Base-by-base conservation (phyloP, 768 basidiomycete genomes). In the Suillus occidentalis region DNA sequence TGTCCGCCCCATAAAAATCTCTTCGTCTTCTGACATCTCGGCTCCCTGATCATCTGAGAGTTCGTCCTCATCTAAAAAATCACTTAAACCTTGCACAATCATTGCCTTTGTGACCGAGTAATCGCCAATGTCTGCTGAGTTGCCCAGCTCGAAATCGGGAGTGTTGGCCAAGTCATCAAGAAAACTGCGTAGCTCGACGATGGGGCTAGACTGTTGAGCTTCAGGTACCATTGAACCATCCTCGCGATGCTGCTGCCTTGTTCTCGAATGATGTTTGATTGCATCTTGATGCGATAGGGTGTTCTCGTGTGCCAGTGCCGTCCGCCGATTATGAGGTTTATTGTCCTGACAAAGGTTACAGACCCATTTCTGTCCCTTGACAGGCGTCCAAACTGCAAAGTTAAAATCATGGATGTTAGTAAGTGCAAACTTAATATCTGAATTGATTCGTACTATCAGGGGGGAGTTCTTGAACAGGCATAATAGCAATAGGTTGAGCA, bases 31-130 rank as follows among this genome's bases (percentile, higher is more conserved):
- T 45, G 45, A 45, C 4, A 45, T n/a, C 12, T 47, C 22, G 4
- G 42, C 42, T 61, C 16, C 60, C 60, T 61, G 45, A n/a, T 61
- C 45, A 36, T 61, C 60, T 47, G 43, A 61, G 18, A 61, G 50
- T 13, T 61, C 50, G 12, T 61, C 45, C 4, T 61, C 60, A 61
- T 61, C 60, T 28, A 61, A 37, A 47, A 61, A 20, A 16, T 37
- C 39, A 13, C 34, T 31, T 36, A 47, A 37, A 31, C 45, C 25
- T 45, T 31, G 45, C 7, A 18, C 25, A 28, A 61, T 61, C 14
- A 14, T 37, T 25, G 34, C 20, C 22, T 22, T 49, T 2, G 1
- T 36, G 28, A 42, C 16, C 28, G 8, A 61, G 36, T 45, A 14
- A 12, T 61, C 31, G 13, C 22, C 20, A 9, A 31, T 18, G 22